Evolutionary conservation across 768 basidiomycete species (phyloP), one percentile per base, ranked within the genome.

Genomic region (Arthromyces matolae): DNA sequence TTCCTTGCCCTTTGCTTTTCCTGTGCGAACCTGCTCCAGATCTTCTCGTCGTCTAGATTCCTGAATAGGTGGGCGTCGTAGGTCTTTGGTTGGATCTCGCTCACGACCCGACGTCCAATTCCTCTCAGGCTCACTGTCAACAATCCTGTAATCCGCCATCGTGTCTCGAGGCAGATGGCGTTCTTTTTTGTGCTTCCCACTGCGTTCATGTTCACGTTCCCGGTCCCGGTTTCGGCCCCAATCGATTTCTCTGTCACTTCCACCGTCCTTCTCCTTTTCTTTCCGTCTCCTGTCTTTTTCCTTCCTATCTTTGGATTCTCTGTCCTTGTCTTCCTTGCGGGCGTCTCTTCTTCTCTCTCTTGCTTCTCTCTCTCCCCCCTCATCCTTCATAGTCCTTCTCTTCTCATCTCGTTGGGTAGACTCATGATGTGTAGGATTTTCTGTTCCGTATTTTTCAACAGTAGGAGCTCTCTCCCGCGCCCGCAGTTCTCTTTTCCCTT

Each of bases 1-100:
- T 20, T 60, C 63, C 38, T 51, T 56, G 24, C 54, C 57, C 47
- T 53, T 51, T 51, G 45, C 60, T 36, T 47, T 56, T 42, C 60
- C 67, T 34, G 50, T 58, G 10, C 31, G 40, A 34, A 46, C 29
- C 6, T 31, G 3, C 16, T 12, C 27, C 5, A 40, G 45, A 59
- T 60, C 54, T 47, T 55, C 41, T 61, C 51, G 45, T 38, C 40
- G 37, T 51, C 47, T 38, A n/a, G 18, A 25, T 14, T 45, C 46
- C 41, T n/a, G n/a, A n/a, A n/a, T n/a, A n/a, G n/a, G n/a, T n/a
- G n/a, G n/a, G n/a, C n/a, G n/a, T n/a, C n/a, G n/a, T n/a, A n/a
- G n/a, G n/a, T n/a, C n/a, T n/a, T n/a, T n/a, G n/a, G n/a, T n/a
- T n/a, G n/a, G n/a, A n/a, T n/a, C n/a, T n/a, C n/a, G n/a, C n/a